Conservation (phyloP, 768 basidiomycete genomes). For the Botryobasidium botryosum region DNA sequence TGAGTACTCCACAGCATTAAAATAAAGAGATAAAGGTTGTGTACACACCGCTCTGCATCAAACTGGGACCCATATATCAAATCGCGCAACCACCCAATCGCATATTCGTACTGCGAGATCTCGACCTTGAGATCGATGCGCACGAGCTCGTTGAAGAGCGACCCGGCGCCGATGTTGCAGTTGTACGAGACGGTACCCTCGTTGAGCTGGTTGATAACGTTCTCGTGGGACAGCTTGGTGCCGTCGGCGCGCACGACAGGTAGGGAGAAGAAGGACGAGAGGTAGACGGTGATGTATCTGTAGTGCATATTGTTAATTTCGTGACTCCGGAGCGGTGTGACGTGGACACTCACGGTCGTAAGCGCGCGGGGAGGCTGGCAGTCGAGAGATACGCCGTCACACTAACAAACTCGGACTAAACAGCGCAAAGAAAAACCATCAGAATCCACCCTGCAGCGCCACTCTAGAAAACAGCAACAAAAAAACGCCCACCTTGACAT, state of each 20-base stretch:
- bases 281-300: constrained; percentile 65
- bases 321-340: not conserved
- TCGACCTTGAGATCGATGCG: constrained; percentile 76
- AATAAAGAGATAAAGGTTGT: not conserved
- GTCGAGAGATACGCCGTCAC: constrained; percentile 69
- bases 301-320: not conserved
- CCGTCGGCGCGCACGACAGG: constrained; percentile 59
- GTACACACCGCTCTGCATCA: constrained; percentile 51
- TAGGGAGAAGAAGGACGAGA: constrained; percentile 74
- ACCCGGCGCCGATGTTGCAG: constrained; percentile 43
- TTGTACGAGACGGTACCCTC: constrained; percentile 84
- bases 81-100: constrained; percentile 74
- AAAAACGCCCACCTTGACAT: constrained; percentile 49
- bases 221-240: constrained; percentile 58
- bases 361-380: constrained; percentile 45
- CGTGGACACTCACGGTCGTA: constrained; percentile 48
- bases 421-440: not conserved
- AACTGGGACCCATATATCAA: constrained; percentile 61
- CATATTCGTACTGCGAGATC: constrained; percentile 55
- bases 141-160: constrained; percentile 55
- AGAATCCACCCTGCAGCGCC: too few species aligned
- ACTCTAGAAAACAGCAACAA: not conserved
- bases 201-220: constrained; percentile 81
- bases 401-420: constrained; percentile 81
- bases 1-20: not conserved